phyloP scores from a whole-genome alignment of 2,329 filamentous ascomycete species.

The Endothia cerciana region DNA sequence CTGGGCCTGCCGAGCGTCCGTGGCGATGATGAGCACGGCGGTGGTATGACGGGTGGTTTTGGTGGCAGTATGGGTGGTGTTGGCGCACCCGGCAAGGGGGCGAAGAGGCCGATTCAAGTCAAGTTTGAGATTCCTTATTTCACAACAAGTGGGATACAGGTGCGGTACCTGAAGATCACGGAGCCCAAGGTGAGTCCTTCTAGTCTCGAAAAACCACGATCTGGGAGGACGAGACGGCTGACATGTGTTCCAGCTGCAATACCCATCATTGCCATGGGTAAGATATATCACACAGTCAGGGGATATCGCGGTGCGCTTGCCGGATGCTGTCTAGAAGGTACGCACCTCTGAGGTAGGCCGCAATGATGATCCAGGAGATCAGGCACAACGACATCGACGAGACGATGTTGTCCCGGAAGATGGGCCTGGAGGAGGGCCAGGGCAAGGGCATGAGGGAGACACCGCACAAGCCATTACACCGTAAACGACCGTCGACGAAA shows the following conservation, averaged over 20 bases:
- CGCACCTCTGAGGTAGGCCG: not conserved
- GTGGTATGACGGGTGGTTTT: conserved; percentile 97
- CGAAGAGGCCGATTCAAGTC: conserved; percentile 94
- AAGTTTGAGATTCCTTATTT: conserved; percentile 99
- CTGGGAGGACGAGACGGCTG: conserved; percentile 24
- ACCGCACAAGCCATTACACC: not conserved
- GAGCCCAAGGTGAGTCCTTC: conserved; percentile 83
- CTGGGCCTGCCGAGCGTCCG: conserved; percentile 91
- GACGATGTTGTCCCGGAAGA: not conserved
- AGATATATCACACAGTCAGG: conserved; percentile 98
- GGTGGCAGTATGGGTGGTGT: conserved; percentile 96
- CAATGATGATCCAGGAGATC: not conserved
- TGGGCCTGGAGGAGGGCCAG: not conserved
- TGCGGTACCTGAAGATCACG: conserved; percentile 98
- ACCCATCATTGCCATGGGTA: conserved; percentile 95
- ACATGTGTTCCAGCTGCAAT: conserved; percentile 74
- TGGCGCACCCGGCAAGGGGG: conserved; percentile 74
- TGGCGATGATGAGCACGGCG: conserved; percentile 92
- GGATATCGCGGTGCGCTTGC: conserved; percentile 91
- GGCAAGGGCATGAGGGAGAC: not conserved
- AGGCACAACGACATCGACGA: not conserved
- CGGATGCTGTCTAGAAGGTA: conserved; percentile 73
- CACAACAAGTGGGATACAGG: conserved; percentile 98
- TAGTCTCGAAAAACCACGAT: not conserved
- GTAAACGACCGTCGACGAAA: not conserved